Evolutionary conservation across 257 asterid genomes (phyloP), one percentile per base, ranked within the genome.

Genomic region (Solanum lycopersicoides): DNA sequence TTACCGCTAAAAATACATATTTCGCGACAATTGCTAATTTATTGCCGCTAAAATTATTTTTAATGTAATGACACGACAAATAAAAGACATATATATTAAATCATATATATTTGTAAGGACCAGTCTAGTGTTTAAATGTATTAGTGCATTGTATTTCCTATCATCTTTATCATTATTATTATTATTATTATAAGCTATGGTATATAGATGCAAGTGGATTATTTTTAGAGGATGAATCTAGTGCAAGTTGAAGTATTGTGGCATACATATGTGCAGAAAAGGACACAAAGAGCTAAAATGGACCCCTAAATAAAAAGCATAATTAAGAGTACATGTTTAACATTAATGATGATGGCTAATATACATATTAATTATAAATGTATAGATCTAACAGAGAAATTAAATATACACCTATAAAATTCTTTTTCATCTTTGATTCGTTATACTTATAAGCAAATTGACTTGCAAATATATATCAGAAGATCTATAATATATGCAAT

Each of bases 141-240:
- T 79, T 79, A 45, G 45, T 79, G 25, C 84, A 25, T 44, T n/a
- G 65, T 65, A 79, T 76, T 76, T 42, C 25, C 66, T 28, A 79
- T 45, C 14, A 45, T 9, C 9, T 15, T 44, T 79, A 65, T 25
- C 25, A 23, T 41, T 11, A 18, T 73, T 73, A 21, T 28, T 66
- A 8, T 7, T 3, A 13, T 21, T 21, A 21, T 37, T 37, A 42
- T 7, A 41, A 15, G 84, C 28, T 79, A 45, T 45, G 41, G 45
- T 79, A 28, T 79, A 45, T 79, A 79, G 66, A 66, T 45, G 66
- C 66, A 79, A 79, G 84, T 79, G 84, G 84, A n/a, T 45, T 45
- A 79, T 79, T 13, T 28, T 15, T 59, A 79, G 84, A 45, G 84
- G 84, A 47, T 5, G 66, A 79, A 79, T 28, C 18, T 28, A 9